Evolutionary conservation across 148 eudicot species (phyloP).

Genomic region (Camellia lanceoleosa): DNA sequence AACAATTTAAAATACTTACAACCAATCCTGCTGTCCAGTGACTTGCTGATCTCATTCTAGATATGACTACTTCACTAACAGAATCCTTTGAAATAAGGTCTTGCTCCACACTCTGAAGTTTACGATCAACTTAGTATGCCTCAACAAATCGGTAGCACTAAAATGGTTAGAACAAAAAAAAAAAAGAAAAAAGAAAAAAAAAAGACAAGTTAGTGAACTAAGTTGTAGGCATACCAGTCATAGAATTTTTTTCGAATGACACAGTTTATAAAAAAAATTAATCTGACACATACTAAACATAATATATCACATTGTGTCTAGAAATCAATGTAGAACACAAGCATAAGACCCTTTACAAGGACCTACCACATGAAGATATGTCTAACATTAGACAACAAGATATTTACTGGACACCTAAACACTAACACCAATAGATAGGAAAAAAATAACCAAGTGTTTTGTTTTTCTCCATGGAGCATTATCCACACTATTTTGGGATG

Average conservation of each 20-base stretch:
- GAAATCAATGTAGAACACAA: not conserved
- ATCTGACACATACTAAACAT: not conserved
- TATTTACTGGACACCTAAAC: not conserved
- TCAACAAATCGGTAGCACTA: constrained; percentile 84
- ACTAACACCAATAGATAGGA: not conserved
- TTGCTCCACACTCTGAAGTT: constrained; percentile 67
- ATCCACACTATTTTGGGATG: not conserved
- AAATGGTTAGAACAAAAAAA: constrained; percentile 3
- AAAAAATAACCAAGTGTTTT: not conserved
- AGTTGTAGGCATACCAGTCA: not conserved
- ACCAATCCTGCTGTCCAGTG: constrained; percentile 87
- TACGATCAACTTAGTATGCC: constrained; percentile 73
- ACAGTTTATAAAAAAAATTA: not conserved
- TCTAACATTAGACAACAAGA: not conserved
- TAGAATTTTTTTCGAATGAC: not conserved
- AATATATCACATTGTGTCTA: not conserved
- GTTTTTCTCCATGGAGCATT: not conserved
- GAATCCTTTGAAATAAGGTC: constrained; percentile 54
- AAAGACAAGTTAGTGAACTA: constrained; percentile 5
- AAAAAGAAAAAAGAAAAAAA: not conserved
- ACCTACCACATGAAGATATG: not conserved
- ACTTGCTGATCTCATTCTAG: constrained; percentile 50
- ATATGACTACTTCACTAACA: constrained; percentile 39
- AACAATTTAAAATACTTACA: constrained; percentile 53
- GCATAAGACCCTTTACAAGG: not conserved